Conservation (phyloP, 371 early-diverging fungal species). For the Phascolomyces articulosus region DNA sequence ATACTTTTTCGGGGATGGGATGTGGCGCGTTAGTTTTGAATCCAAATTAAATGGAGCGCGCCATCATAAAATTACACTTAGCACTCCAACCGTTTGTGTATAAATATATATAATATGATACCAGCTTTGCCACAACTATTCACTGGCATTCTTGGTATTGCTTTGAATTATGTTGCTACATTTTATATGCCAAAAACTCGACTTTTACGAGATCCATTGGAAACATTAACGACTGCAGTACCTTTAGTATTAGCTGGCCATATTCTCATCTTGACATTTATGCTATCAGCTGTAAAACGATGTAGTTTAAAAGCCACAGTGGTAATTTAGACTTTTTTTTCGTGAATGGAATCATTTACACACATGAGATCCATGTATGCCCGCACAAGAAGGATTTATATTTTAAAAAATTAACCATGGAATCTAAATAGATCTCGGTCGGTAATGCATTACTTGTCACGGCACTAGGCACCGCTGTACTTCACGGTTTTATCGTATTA, state of each 20-base stretch:
- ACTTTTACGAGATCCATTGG: slow-evolving; percentile 42
- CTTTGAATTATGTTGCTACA: slow-evolving; percentile 36
- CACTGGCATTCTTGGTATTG: slow-evolving; percentile 5
- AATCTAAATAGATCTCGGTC: slow-evolving; percentile 30
- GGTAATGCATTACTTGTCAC: slow-evolving; percentile 29
- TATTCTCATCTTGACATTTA: slow-evolving; percentile 21
- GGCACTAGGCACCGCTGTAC: slow-evolving; percentile 20
- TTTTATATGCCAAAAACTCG: slow-evolving; percentile 38
- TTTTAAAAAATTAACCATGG: too few relatives aligned
- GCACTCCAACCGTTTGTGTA: too few relatives aligned
- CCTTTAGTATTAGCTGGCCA: slow-evolving; percentile 41
- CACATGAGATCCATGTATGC: too few relatives aligned
- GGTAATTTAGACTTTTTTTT: too few relatives aligned
- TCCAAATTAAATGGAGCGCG: too few relatives aligned
- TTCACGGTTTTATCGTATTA: slow-evolving; percentile 39
- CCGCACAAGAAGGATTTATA: too few relatives aligned
- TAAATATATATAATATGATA: too few relatives aligned
- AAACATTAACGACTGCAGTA: slow-evolving; percentile 35
- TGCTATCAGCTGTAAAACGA: slow-evolving; percentile 20
- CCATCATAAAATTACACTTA: too few relatives aligned
- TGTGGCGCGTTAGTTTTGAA: too few relatives aligned
- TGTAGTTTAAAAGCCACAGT: slow-evolving; percentile 8
- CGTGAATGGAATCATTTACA: too few relatives aligned
- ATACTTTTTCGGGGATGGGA: too few relatives aligned
- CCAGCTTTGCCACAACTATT: slow-evolving; percentile 6